Percentiles rank a stretch among this genome's conserved stretches.
Evolutionary conservation across 306 rosid genomes (phyloP).

Genomic region (Psophocarpus tetragonolobus): DNA sequence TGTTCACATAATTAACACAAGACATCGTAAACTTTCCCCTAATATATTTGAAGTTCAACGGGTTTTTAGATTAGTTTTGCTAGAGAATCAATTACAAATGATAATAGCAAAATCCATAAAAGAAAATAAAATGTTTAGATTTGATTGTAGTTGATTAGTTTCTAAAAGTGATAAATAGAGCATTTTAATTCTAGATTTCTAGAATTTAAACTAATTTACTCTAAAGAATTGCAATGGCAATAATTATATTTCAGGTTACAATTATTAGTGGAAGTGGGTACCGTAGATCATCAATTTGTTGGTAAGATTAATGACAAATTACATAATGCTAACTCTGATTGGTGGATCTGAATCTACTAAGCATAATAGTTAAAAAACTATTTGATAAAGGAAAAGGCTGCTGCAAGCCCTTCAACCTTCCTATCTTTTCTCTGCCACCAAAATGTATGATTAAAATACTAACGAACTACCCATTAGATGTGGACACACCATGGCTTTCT

Average conservation of each 20-base stretch:
- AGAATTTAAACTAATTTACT: slow-evolving; percentile 11
- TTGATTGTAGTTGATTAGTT: neutral
- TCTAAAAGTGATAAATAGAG: neutral
- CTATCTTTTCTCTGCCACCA: slow-evolving; percentile 1
- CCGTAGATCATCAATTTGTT: slow-evolving; percentile 10
- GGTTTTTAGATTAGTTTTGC: slow-evolving; percentile 2
- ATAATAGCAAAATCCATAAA: neutral
- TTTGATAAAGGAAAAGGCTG: slow-evolving; percentile 36
- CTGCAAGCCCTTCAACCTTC: slow-evolving; percentile 6
- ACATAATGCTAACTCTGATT: slow-evolving; percentile 33
- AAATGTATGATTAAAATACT: slow-evolving; percentile 16
- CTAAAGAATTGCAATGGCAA: neutral
- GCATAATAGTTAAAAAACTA: neutral
- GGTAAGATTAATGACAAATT: slow-evolving; percentile 31
- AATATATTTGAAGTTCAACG: neutral
- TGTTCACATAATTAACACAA: too few relatives aligned
- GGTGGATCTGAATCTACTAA: slow-evolving; percentile 72
- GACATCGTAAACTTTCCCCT: too few relatives aligned
- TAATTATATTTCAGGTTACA: neutral
- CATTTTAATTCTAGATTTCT: neutral
- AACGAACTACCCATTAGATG: neutral
- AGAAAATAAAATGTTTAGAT: neutral
- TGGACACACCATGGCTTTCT: neutral
- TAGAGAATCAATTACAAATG: neutral
- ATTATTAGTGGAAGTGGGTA: neutral